Evolutionary conservation across 192 early-diverging fungal genomes (phyloP), one percentile per base, ranked within the genome.

Genomic region (Rhizophagus prolifer): DNA sequence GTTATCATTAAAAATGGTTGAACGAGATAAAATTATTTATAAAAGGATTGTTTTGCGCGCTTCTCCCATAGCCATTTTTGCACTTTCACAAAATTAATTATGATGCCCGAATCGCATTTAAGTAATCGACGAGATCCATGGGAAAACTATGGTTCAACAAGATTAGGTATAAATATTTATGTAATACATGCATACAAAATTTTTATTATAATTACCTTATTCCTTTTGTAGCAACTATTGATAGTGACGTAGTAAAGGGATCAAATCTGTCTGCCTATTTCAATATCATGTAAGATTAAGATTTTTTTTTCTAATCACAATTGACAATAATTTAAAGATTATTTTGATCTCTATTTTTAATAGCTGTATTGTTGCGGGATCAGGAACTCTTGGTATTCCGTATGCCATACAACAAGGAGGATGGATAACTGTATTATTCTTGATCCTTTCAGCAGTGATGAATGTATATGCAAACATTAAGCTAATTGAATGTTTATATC

Each of bases 391-490:
- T 2, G 87, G 89, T 64, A 79, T 91, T 10, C 86, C 90, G 9
- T 90, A 84, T 72, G 82, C 85, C 16, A 72, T 91, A 19, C 85
- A 82, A 70, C 89, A 91, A 59, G 88, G 90, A 74, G 95, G 95
- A 3, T 96, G 95, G 95, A 81, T 90, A 30, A 91, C 91, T 19
- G 61, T 91, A 3, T 73, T 88, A 21, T 86, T 94, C 63, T 84
- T 96, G 23, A 74, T 90, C 25, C 77, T 94, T 36, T 87, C 92
- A 0, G 90, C 89, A 61, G 81, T 87, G 12, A 91, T 93, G 74
- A 90, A 89, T 30, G 74, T 86, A 36, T 96, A 94, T 81, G 88
- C 89, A 4, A 94, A 93, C 30, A 87, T 86, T 38, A 81, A 95
- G 21, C 85, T 95, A 58, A 85, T 95, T 76, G 82, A 88, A 61